Percentiles rank a stretch among this genome's conserved stretches.
phyloP scores from a whole-genome alignment of 176 grass and related monocot species.

The Phragmites australis region DNA sequence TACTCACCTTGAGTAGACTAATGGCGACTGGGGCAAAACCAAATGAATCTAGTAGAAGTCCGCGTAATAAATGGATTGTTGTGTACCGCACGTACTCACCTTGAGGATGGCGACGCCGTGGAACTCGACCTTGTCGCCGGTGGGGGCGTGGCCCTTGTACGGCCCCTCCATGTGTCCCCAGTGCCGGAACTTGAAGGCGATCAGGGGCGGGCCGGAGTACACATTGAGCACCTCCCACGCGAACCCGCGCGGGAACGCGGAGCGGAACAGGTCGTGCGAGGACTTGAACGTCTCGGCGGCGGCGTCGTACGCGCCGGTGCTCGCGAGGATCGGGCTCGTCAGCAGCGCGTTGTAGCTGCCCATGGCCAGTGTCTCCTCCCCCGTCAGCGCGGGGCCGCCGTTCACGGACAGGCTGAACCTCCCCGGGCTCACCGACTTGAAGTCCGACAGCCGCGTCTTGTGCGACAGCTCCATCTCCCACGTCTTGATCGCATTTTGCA shows the following conservation, averaged over 20 bases:
- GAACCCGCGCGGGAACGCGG: conserved; percentile 76
- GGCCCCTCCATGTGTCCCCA: conserved; percentile 82
- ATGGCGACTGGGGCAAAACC: background rate
- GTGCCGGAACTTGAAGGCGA: conserved; percentile 90
- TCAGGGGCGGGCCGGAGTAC: conserved; percentile 65
- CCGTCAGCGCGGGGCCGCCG: conserved; percentile 41
- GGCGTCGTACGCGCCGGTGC: conserved; percentile 62
- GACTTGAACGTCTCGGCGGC: conserved; percentile 80
- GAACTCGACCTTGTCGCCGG: conserved; percentile 75
- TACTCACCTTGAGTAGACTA: background rate
- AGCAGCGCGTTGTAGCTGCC: conserved; percentile 97
- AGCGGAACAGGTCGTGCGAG: conserved; percentile 72
- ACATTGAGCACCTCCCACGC: conserved; percentile 82
- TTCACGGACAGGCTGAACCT: conserved; percentile 67
- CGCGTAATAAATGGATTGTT: background rate
- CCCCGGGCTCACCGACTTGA: conserved; percentile 74
- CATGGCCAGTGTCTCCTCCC: conserved; percentile 64
- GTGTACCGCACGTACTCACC: conserved; percentile 21
- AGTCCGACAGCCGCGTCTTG: conserved; percentile 69
- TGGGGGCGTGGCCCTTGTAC: conserved; percentile 67
- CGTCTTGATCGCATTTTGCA: conserved; percentile 94
- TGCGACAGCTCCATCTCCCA: conserved; percentile 99
- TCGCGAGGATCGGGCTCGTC: conserved; percentile 51
- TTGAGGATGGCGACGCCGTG: conserved; percentile 77
- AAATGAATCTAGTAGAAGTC: no score